Conservation (phyloP, 768 basidiomycete species). For the Leccinum sublutescens region DNA sequence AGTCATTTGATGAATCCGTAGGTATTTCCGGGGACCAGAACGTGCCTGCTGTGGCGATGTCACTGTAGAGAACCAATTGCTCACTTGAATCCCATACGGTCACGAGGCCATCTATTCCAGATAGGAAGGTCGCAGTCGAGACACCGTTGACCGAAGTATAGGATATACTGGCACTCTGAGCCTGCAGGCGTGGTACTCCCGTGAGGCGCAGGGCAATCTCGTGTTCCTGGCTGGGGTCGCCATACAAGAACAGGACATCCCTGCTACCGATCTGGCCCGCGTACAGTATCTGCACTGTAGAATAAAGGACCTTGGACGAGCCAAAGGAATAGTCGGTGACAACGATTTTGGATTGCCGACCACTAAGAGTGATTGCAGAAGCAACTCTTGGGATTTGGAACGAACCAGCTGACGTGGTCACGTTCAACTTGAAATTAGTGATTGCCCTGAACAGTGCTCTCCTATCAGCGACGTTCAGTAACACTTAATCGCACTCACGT, state of each 20-base stretch:
- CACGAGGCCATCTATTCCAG: constrained; percentile 56
- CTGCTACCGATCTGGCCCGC: constrained; percentile 58
- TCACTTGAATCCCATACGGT: constrained; percentile 65
- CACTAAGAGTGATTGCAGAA: constrained; percentile 55
- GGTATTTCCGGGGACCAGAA: constrained; percentile 77
- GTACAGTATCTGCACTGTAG: constrained; percentile 73
- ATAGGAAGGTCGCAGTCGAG: constrained; percentile 52
- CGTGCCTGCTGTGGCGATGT: constrained; percentile 61
- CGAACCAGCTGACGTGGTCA: constrained; percentile 50
- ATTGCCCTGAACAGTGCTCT: constrained; percentile 14
- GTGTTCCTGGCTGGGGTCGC: constrained; percentile 52
- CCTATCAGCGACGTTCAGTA: neutral
- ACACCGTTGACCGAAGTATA: constrained; percentile 22
- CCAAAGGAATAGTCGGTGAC: constrained; percentile 76
- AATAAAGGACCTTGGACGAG: constrained; percentile 56
- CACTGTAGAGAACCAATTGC: constrained; percentile 68
- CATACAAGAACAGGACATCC: constrained; percentile 65
- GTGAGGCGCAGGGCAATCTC: constrained; percentile 48
- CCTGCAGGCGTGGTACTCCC: constrained; percentile 44
- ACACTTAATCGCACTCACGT: constrained; percentile 42
- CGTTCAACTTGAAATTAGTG: constrained; percentile 57
- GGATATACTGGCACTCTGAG: constrained; percentile 25
- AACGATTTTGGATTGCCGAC: constrained; percentile 73
- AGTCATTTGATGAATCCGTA: constrained; percentile 35
- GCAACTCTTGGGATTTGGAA: constrained; percentile 58